phyloP scores from a whole-genome alignment of 305 asterid genomes.

The Ajuga reptans region DNA sequence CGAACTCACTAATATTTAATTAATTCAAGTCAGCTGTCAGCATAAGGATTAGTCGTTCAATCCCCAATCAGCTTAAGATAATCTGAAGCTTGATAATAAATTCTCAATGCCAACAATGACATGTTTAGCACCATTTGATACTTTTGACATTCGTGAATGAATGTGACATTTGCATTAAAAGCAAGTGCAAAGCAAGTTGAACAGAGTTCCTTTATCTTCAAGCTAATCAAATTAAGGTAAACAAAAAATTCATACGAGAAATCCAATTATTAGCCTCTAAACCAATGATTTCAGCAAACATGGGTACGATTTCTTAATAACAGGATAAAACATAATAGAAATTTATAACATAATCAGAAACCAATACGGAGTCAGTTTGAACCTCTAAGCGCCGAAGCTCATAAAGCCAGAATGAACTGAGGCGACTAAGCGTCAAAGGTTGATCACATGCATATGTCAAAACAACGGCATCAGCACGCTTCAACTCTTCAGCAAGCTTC shows the following conservation, averaged over 20 bases:
- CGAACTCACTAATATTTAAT: background rate
- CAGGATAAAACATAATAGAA: background rate
- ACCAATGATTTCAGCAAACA: background rate
- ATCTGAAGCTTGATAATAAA: background rate
- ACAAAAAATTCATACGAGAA: background rate
- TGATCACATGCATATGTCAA: conserved; percentile 96
- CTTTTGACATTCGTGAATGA: background rate
- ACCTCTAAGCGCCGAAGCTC: conserved; percentile 93
- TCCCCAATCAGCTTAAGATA: background rate
- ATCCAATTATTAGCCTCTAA: background rate
- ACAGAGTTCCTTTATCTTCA: background rate
- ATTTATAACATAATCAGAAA: conserved; percentile 1
- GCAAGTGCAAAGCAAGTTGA: background rate
- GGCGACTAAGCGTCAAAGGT: conserved; percentile 72
- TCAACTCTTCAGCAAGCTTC: conserved; percentile 83
- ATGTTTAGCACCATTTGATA: background rate
- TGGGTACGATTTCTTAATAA: background rate
- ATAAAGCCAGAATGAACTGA: conserved; percentile 85
- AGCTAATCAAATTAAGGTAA: background rate
- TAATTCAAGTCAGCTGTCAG: background rate
- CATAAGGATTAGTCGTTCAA: background rate
- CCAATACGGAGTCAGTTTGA: background rate
- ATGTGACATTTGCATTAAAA: background rate
- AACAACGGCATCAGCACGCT: conserved; percentile 90
- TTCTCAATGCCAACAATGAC: background rate